Evolutionary conservation across 306 rosid genomes (phyloP).

Genomic region (cucumber (Cucumis sativus)): Cucumber_9930_V3 NC_026655.2:18421001-18421500

Average conservation of each 20-base stretch:
- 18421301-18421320: conserved; percentile 87
- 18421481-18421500: conserved; percentile 89
- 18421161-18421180: conserved; percentile 49
- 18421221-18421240: conserved; percentile 6
- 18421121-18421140: neutral
- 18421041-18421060: neutral
- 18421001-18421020: conserved; percentile 19
- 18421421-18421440: conserved; percentile 23
- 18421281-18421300: conserved; percentile 88
- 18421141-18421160: conserved; percentile 7
- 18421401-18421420: conserved; percentile 34
- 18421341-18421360: conserved; percentile 85
- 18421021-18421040: neutral
- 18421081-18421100: neutral
- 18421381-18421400: conserved; percentile 46
- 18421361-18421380: conserved; percentile 17
- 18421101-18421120: neutral
- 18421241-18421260: conserved; percentile 97
- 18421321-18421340: conserved; percentile 94
- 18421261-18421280: conserved; percentile 90
- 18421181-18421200: conserved; percentile 2
- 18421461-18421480: conserved; percentile 84
- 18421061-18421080: conserved; percentile 39
- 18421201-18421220: conserved; percentile 9
- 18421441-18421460: conserved; percentile 87